These are phyloP conservation scores for Trichoderma orchidacearum DNA, from an alignment of 495 filamentous ascomycete genomes.

Conservation along the genomic window DNA sequence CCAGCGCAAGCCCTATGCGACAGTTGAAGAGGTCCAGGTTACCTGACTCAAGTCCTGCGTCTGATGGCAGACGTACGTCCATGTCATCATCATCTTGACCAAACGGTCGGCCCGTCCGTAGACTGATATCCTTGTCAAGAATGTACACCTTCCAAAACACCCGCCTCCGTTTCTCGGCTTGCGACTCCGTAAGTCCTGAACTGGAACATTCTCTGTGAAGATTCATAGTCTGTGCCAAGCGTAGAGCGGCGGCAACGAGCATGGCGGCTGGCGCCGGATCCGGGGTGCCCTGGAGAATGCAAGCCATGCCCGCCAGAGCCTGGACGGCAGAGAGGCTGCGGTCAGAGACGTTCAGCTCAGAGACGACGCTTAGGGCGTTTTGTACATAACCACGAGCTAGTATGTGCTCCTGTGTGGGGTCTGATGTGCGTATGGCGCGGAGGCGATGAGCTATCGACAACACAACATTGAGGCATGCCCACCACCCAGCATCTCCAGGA, in stretches of 20 bases:
- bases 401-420: neutral
- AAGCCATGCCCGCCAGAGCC: conserved; percentile 2
- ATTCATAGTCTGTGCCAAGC: conserved; percentile 2
- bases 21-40: conserved; percentile 5
- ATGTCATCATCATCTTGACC: conserved; percentile 5
- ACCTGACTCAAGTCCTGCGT: neutral
- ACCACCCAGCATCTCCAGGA: conserved; percentile 2
- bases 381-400: conserved; percentile 1
- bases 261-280: neutral
- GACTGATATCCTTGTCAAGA: conserved; percentile 9
- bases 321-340: conserved; percentile 2
- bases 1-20: conserved; percentile 6
- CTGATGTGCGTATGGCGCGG: neutral
- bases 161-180: conserved; percentile 16
- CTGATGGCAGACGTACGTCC: conserved; percentile 7
- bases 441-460: conserved; percentile 4
- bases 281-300: conserved; percentile 2
- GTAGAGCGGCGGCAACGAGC: conserved; percentile 1
- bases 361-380: conserved; percentile 1
- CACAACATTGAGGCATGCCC: conserved; percentile 4
- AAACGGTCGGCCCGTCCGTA: conserved; percentile 4
- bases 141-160: conserved; percentile 12
- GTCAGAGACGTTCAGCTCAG: neutral
- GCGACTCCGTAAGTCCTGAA: conserved; percentile 13
- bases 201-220: neutral